Base-by-base conservation (phyloP, 805 yeast species). In the Monosporozyma aerobia region DNA sequence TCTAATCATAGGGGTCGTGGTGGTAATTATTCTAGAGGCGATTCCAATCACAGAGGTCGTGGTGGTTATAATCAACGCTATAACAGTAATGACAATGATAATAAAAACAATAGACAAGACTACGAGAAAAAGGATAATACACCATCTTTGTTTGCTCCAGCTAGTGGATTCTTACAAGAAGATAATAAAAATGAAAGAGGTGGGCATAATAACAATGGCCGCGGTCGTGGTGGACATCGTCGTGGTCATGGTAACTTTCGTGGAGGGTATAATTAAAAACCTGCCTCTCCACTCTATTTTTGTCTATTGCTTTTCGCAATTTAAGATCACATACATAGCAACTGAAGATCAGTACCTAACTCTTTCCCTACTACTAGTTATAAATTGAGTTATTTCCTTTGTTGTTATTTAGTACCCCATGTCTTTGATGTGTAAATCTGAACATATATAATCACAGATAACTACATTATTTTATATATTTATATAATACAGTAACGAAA, bases 141-240 rank as follows among this genome's bases (percentile, higher is more conserved):
- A 19, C 60, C 59, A 52, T 64, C 68, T 14, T 52, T 65, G 33
- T 66, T 66, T 50, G 62, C 61, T 50, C 70, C 70, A 43, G 70
- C 70, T 23, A 63, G 68, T 54, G 65, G 69, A 44, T 66, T 66
- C 53, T 54, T 66, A 45, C 52, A 58, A 41, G 54, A 50, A 25
- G 52, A 54, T 8, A 51, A 10, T 32, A 57, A 58, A 43, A 57
- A 56, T 22, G 48, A 52, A 46, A 57, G 60, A 51, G 60, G 62
- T 37, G 60, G 61, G 14, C 48, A 50, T 44, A 51, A 54, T 37
- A 48, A 51, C 45, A 40, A 43, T 27, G 49, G 53, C 22, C 48
- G 53, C 16, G 51, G 57, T 30, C 56, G 55, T 53, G 52, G 55
- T 25, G 52, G 58, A 40, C 49, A 60, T 14, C 56, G 60, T 22